Evolutionary conservation across 192 early-diverging fungal genomes (phyloP), one percentile per base, ranked within the genome.

Genomic region (Coemansia sp.): DNA sequence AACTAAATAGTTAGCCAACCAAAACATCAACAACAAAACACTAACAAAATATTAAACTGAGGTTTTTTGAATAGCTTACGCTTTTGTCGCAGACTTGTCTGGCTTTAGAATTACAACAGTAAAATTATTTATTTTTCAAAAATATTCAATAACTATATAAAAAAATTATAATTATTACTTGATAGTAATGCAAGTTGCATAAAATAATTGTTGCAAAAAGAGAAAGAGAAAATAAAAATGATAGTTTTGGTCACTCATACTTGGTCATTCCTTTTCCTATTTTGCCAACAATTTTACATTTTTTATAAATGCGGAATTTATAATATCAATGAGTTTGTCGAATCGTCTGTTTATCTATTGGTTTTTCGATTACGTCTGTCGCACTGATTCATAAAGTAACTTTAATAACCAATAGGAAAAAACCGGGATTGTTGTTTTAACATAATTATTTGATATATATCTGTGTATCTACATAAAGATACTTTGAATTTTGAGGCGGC

Each of bases 131-230:
- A 45, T 45, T 45, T 36, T 4, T 6, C 4, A 45, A 14, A 45
- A 45, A 45, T 14, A n/a, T 45, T 45, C 2, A 45, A 45, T 45
- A 45, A 14, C 42, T 45, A 56, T 56, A 20, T 29, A 55, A 32
- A 56, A 56, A 56, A n/a, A 32, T 32, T 56, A 17, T 31, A 56
- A 56, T 32, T 56, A 56, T 56, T 56, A 56, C 28, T 56, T 1
- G 54, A 56, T 30, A 56, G 54, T 56, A 56, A 56, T 8, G 2
- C 11, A 16, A 56, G 54, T 5, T 29, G 4, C 4, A 56, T 20
- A 56, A 56, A 33, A 31, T 8, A 55, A 30, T 11, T 31, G 7
- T 30, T 11, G 8, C 5, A 2, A 55, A 30, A 25, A 8, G 6
- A 55, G 31, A 7, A 30, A 29, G 14, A 20, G 32, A 56, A 18